Percentiles rank a stretch among this genome's conserved stretches.
Evolutionary conservation across 2,329 filamentous ascomycete species (phyloP).

Genomic region (Coniochaeta pulveracea): DNA sequence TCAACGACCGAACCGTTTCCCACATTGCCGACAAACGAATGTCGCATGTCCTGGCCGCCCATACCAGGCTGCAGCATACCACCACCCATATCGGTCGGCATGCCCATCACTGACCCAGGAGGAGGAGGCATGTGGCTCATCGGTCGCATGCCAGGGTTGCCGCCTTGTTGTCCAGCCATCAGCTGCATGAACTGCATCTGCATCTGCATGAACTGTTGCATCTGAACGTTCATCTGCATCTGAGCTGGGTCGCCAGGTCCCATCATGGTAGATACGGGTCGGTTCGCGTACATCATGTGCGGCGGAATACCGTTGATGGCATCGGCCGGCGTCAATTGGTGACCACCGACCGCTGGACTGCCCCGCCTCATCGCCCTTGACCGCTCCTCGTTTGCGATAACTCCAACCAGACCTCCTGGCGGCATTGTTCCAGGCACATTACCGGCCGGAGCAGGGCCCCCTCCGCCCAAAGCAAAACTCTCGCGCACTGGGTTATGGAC

Average conservation of each 20-base stretch:
- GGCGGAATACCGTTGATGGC: slow-evolving; percentile 36
- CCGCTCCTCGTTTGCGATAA: slow-evolving; percentile 78
- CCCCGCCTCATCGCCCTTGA: slow-evolving; percentile 67
- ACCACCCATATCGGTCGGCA: slow-evolving; percentile 20
- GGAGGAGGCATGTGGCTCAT: slow-evolving; percentile 16
- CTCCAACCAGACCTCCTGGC: slow-evolving; percentile 72
- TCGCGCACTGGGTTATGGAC: slow-evolving; percentile 64
- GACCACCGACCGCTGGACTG: slow-evolving; percentile 56
- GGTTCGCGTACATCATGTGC: slow-evolving; percentile 34
- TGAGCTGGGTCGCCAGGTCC: slow-evolving; percentile 61
- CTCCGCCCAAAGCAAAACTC: slow-evolving; percentile 58
- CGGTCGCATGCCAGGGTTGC: slow-evolving; percentile 8
- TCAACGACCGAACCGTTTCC: slow-evolving; percentile 33
- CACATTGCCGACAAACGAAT: slow-evolving; percentile 33
- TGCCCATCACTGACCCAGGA: slow-evolving; percentile 14
- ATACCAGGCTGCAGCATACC: slow-evolving; percentile 20
- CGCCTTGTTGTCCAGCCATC: slow-evolving; percentile 40
- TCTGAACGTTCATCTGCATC: slow-evolving; percentile 71
- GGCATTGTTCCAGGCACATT: slow-evolving; percentile 28
- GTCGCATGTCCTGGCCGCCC: slow-evolving; percentile 19
- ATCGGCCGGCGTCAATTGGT: slow-evolving; percentile 27
- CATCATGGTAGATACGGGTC: slow-evolving; percentile 24
- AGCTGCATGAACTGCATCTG: slow-evolving; percentile 93
- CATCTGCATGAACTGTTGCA: slow-evolving; percentile 84
- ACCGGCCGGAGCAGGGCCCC: slow-evolving; percentile 27